A percentile compares a stretch with the other conserved stretches of the same genome.
These are phyloP conservation scores for Chrysanthemum lavandulifolium DNA, from an alignment of 129 eudicot genomes.

Conservation along the genomic window DNA sequence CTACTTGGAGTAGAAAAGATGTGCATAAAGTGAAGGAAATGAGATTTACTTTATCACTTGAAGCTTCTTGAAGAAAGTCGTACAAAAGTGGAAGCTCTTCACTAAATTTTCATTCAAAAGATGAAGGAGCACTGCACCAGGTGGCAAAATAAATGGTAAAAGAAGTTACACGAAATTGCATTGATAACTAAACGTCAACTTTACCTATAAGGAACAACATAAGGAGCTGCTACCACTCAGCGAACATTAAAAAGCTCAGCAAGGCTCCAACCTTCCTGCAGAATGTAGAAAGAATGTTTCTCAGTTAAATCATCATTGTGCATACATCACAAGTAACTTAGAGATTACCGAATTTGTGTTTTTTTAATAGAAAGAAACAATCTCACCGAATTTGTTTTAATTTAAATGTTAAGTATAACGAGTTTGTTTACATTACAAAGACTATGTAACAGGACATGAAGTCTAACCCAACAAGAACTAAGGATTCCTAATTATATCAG, in stretches of 20 bases:
- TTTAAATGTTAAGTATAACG: no score
- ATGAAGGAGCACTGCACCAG: constrained; percentile 72
- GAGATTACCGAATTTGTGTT: neutral
- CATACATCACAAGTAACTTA: constrained; percentile 10
- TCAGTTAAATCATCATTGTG: constrained; percentile 17
- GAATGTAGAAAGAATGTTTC: neutral
- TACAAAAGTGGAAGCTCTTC: constrained; percentile 72
- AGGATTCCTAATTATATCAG: no score
- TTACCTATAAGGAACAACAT: constrained; percentile 89
- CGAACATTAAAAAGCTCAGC: constrained; percentile 76
- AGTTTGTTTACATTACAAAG: no score
- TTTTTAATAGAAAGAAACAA: no score
- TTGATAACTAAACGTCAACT: neutral
- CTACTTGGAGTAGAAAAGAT: neutral
- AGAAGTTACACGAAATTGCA: constrained; percentile 6
- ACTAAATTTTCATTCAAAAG: constrained; percentile 73
- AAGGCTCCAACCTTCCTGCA: constrained; percentile 99
- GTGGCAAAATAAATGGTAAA: neutral
- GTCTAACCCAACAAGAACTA: no score
- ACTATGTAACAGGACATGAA: no score
- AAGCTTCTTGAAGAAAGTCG: constrained; percentile 73
- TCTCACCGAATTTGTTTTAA: no score
- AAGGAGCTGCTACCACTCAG: constrained; percentile 92
- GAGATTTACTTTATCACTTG: constrained; percentile 51
- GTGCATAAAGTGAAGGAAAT: constrained; percentile 7